Conservation (phyloP, 139 green algal species). For the Asterochloris erici region DNA sequence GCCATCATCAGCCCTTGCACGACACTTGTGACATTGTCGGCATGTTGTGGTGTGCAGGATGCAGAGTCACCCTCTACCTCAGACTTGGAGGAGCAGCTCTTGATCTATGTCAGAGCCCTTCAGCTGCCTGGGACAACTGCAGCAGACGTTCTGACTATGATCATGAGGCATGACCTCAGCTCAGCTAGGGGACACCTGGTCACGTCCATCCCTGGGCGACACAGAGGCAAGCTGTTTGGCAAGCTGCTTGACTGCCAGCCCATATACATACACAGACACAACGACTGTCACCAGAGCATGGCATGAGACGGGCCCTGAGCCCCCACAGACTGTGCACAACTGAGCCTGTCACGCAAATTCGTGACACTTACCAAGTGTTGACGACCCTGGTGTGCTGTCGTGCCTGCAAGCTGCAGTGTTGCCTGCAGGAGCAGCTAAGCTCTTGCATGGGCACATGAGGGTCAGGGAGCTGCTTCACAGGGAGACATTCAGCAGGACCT, state of each 20-base stretch:
- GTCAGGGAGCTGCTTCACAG: slow-evolving; percentile 45
- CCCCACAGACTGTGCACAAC: not conserved
- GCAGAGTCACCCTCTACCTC: slow-evolving; percentile 7
- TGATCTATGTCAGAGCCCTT: slow-evolving; percentile 55
- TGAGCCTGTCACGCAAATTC: too few relatives aligned
- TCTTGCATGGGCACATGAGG: slow-evolving; percentile 64
- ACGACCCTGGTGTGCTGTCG: too few relatives aligned
- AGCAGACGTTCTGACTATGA: not conserved
- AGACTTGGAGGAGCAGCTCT: slow-evolving; percentile 55
- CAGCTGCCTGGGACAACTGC: slow-evolving; percentile 29
- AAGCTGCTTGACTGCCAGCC: not conserved
- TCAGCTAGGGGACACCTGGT: slow-evolving; percentile 52
- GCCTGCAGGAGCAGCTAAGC: slow-evolving; percentile 20
- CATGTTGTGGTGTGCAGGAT: not conserved
- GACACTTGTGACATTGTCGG: not conserved
- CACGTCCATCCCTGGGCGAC: slow-evolving; percentile 48
- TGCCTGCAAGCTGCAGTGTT: not conserved
- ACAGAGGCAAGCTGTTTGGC: slow-evolving; percentile 25
- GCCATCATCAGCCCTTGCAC: not conserved
- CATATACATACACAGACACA: not conserved
- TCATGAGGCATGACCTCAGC: slow-evolving; percentile 61
- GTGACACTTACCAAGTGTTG: not conserved
- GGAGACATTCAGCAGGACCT: slow-evolving; percentile 32
- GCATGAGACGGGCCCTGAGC: not conserved
- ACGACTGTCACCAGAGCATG: not conserved